A percentile compares a stretch with the other conserved stretches of the same genome.
These are phyloP conservation scores for Monosporozyma servazzii DNA, from an alignment of 805 yeast genomes.

Conservation along the genomic window DNA sequence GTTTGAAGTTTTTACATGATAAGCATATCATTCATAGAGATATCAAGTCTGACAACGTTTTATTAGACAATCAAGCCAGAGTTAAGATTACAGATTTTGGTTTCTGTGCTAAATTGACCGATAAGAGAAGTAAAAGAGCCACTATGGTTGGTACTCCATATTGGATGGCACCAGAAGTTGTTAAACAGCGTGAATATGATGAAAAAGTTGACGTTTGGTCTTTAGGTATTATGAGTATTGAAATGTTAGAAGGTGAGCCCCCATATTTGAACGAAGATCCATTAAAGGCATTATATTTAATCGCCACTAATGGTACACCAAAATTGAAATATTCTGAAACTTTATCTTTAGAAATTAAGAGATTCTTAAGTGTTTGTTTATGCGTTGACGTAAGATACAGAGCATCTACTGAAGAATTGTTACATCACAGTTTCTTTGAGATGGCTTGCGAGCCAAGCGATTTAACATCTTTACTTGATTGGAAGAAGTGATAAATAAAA, in stretches of 20 bases:
- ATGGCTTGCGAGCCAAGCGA: constrained; percentile 54
- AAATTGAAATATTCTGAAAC: constrained; percentile 83
- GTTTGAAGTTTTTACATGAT: constrained; percentile 82
- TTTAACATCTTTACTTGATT: constrained; percentile 50
- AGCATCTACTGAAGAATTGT: constrained; percentile 80
- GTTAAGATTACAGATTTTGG: constrained; percentile 96
- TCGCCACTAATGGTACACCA: constrained; percentile 97
- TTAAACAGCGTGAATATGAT: constrained; percentile 88
- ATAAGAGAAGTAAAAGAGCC: constrained; percentile 78
- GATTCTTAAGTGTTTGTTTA: constrained; percentile 80
- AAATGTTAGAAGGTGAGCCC: constrained; percentile 98
- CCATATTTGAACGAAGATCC: constrained; percentile 97
- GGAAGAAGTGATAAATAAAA: constrained; percentile 26
- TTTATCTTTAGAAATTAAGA: constrained; percentile 66
- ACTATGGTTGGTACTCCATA: constrained; percentile 99
- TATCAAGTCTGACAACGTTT: constrained; percentile 91
- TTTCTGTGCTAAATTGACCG: constrained; percentile 89
- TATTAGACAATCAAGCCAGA: constrained; percentile 70
- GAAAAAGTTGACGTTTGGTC: constrained; percentile 98
- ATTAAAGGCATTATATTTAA: constrained; percentile 81
- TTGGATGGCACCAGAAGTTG: constrained; percentile 99
- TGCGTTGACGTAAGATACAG: constrained; percentile 91
- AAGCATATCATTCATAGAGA: constrained; percentile 94
- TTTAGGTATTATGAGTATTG: constrained; percentile 94
- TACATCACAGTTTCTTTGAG: constrained; percentile 64